These are phyloP conservation scores for Pestalotiopsis sp. DNA, from an alignment of 2,329 filamentous ascomycete species.

Conservation along the genomic window DNA sequence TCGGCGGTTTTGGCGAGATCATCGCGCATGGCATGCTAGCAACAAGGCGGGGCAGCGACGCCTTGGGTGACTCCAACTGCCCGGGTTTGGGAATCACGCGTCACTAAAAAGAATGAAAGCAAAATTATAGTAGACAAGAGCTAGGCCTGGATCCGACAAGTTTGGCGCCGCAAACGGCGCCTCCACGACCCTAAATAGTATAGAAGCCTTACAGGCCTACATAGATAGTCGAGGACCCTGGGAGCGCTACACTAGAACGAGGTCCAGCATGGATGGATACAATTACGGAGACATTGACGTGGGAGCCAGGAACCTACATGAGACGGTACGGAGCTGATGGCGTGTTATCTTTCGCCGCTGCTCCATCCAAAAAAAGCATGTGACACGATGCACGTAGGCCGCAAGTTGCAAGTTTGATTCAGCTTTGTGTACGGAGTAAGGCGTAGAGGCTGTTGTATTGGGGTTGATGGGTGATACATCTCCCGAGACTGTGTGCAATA, in stretches of 20 bases:
- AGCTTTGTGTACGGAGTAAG: neutral
- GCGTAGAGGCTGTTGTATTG: neutral
- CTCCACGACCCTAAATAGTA: neutral
- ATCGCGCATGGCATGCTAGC: neutral
- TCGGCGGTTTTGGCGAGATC: neutral
- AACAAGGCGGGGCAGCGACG: neutral
- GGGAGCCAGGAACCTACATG: neutral
- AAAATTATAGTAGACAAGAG: neutral
- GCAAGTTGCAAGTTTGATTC: neutral
- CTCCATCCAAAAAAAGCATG: neutral
- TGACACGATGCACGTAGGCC: neutral
- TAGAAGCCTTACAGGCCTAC: neutral
- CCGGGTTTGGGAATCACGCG: slow-evolving; percentile 4
- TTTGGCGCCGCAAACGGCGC: neutral
- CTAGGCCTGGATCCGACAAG: neutral
- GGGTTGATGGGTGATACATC: neutral
- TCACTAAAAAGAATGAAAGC: slow-evolving; percentile 3
- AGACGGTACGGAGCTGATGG: neutral
- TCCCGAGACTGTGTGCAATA: neutral
- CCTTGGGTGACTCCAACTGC: neutral
- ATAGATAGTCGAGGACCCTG: neutral
- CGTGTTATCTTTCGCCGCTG: neutral
- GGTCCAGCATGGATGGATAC: neutral
- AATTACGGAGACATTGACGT: neutral
- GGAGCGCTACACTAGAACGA: neutral